These are phyloP conservation scores for Conringia planisiliqua DNA, from an alignment of 345 rosid species.

Conservation along the genomic window DNA sequence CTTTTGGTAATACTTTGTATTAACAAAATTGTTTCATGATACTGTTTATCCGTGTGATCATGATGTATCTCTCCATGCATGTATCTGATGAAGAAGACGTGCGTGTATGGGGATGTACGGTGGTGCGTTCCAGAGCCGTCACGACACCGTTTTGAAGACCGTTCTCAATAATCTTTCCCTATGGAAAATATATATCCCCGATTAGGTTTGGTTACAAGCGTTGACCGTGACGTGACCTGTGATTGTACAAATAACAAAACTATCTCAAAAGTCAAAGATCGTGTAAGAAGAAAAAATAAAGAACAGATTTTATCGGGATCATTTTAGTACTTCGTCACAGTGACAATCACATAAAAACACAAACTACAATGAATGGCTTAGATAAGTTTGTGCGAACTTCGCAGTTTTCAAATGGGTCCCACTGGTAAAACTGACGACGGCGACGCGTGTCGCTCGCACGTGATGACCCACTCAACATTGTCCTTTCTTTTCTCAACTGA, in stretches of 20 bases:
- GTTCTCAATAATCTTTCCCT: conserved; percentile 1
- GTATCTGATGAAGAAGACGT: conserved; percentile 26
- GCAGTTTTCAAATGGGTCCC: not conserved
- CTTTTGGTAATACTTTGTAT: no score
- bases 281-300: not conserved
- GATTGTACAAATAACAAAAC: conserved; percentile 10
- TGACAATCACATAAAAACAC: not conserved
- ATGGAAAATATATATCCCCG: conserved; percentile 9
- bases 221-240: conserved; percentile 28
- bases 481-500: not conserved
- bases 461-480: conserved; percentile 24
- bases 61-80: not conserved
- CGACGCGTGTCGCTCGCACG: conserved; percentile 31
- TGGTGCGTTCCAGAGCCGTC: conserved; percentile 32
- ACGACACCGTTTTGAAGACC: conserved; percentile 26
- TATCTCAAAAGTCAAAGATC: conserved; percentile 5
- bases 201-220: not conserved
- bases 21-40: not conserved
- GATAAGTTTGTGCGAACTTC: conserved; percentile 6
- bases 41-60: conserved; percentile 3
- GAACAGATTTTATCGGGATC: conserved; percentile 17
- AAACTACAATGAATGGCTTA: conserved; percentile 4
- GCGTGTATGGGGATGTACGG: conserved; percentile 19
- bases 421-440: conserved; percentile 14
- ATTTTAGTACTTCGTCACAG: not conserved